Conservation (phyloP, 768 basidiomycete genomes). For the Hemileccinum impolitum region DNA sequence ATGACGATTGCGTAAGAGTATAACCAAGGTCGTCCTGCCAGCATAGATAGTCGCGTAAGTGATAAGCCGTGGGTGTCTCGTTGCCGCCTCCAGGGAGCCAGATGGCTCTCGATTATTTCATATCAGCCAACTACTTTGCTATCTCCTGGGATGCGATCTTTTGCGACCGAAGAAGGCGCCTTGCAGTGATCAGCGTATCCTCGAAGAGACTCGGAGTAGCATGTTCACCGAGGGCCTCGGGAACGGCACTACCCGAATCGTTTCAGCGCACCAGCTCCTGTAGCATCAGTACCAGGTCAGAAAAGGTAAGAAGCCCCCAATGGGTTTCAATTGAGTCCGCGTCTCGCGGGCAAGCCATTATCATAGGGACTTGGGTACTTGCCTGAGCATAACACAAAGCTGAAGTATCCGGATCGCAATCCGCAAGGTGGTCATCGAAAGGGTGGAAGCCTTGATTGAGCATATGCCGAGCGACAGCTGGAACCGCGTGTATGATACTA, state of each 20-base stretch:
- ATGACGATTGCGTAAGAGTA: slow-evolving; percentile 6
- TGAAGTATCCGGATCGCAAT: background rate
- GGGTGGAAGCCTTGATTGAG: background rate
- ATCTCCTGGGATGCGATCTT: background rate
- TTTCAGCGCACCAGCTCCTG: background rate
- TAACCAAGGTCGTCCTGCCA: background rate
- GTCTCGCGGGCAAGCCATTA: background rate
- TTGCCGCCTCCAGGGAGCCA: slow-evolving; percentile 2
- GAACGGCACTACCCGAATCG: background rate
- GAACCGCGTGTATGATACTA: background rate
- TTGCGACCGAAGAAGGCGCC: background rate
- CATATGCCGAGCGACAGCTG: background rate
- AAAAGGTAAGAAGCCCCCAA: background rate
- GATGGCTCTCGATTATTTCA: slow-evolving; percentile 4
- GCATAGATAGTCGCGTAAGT: background rate
- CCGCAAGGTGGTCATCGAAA: background rate
- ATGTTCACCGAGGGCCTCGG: slow-evolving; percentile 7
- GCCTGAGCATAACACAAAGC: background rate
- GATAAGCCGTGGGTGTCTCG: slow-evolving; percentile 1
- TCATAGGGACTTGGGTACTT: no score
- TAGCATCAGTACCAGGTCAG: background rate
- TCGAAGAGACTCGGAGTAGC: background rate
- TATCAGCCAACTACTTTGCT: slow-evolving; percentile 1
- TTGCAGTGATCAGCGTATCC: background rate
- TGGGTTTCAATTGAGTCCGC: background rate